Conservation (phyloP, 2,329 filamentous ascomycete genomes). For the Nigrospora oryzae region DNA sequence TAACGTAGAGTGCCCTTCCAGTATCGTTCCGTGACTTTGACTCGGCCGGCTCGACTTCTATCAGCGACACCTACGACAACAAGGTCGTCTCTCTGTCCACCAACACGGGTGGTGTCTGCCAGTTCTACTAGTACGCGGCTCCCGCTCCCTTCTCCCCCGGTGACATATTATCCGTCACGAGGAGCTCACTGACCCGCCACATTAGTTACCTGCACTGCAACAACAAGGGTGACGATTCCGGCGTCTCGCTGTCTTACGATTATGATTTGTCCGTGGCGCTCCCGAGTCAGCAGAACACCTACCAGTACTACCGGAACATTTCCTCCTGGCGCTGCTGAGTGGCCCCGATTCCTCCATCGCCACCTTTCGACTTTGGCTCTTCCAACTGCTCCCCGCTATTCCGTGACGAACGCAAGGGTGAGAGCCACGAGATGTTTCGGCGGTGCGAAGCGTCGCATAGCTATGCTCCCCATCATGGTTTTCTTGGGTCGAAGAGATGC, state of each 20-base stretch:
- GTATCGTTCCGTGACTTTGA: background rate
- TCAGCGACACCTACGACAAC: background rate
- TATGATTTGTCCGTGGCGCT: background rate
- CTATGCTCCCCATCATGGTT: too few relatives aligned
- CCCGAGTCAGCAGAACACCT: background rate
- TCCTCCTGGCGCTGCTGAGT: background rate
- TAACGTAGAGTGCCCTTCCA: background rate
- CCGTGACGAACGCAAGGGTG: too few relatives aligned
- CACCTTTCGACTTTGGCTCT: too few relatives aligned
- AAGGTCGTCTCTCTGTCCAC: background rate
- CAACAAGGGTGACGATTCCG: background rate
- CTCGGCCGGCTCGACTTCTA: background rate
- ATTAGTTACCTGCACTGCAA: background rate
- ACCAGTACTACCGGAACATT: background rate
- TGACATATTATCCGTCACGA: background rate
- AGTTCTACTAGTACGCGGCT: slow-evolving; percentile 1
- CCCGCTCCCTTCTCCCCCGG: too few relatives aligned
- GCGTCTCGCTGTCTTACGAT: background rate
- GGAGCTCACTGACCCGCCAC: background rate
- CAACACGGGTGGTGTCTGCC: background rate
- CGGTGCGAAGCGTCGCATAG: too few relatives aligned
- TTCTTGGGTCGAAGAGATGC: too few relatives aligned
- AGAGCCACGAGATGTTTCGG: too few relatives aligned
- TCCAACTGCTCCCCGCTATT: too few relatives aligned
- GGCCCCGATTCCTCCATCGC: too few relatives aligned